Evolutionary conservation across 257 asterid genomes (phyloP).

Genomic region (Paraleonurus japonicus): DNA sequence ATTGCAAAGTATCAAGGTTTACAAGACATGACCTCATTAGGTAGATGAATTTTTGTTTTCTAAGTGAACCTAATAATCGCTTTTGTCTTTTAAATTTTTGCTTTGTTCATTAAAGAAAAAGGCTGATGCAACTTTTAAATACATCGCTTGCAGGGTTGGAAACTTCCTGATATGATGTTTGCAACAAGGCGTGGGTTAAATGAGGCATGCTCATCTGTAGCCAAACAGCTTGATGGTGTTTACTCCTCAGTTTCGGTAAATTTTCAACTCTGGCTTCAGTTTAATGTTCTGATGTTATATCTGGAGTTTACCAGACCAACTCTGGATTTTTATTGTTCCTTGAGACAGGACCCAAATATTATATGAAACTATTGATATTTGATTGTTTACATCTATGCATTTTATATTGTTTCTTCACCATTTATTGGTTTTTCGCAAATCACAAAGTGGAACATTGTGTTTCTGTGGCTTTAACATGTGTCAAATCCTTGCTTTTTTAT

Average conservation of each 20-base stretch:
- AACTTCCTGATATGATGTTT: conserved; percentile 84
- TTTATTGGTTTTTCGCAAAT: neutral
- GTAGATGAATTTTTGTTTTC: neutral
- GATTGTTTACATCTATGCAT: neutral
- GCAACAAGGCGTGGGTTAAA: conserved; percentile 86
- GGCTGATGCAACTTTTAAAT: conserved; percentile 15
- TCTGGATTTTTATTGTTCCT: conserved; percentile 1
- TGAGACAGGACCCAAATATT: neutral
- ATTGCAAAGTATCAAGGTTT: neutral
- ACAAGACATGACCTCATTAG: neutral
- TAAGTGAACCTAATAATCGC: neutral
- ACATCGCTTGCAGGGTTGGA: conserved; percentile 74
- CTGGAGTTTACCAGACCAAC: neutral
- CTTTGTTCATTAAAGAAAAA: neutral
- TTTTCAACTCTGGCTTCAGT: conserved; percentile 24
- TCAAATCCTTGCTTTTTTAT: conserved; percentile 1
- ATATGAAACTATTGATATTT: neutral
- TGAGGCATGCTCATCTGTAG: conserved; percentile 78
- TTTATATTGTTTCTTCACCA: neutral
- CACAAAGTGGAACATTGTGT: neutral
- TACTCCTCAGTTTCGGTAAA: conserved; percentile 69
- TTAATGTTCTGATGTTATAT: conserved; percentile 10
- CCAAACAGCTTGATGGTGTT: conserved; percentile 77
- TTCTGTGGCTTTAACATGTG: neutral
- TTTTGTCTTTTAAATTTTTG: neutral